Base-by-base conservation (phyloP, 1,284 basidiomycete genomes). In the Cutaneotrichosporon cavernicola region DNA sequence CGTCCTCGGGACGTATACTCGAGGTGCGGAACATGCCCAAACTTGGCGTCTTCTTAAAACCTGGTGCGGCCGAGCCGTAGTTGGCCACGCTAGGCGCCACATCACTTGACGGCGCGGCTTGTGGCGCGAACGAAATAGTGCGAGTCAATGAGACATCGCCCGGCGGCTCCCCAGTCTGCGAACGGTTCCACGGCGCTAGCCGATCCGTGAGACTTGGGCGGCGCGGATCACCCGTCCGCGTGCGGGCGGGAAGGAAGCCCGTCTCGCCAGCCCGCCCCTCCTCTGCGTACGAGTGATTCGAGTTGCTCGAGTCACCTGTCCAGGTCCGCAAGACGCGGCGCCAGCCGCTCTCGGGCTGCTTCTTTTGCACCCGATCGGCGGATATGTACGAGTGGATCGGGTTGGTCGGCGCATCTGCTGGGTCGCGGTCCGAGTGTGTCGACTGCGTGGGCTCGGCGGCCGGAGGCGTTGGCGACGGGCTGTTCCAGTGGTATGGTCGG, bases 11-110 rank as follows among this genome's bases (percentile, higher is more conserved):
- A 47, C 74, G 73, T n/a, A 77, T 63, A 11, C 70, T 74, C 11
- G 71, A 61, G 7, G 74, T 71, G 52, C 79, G 68, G 63, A 66
- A 76, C 75, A 81, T 76, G 18, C 73, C 65, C 50, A 81, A 64
- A 2, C 65, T 65, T 1, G 76, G 78, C 60, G 73, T 78, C 31
- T 58, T 60, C 63, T 70, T 77, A 67, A 79, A 79, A 8, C 72
- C 71, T 8, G 80, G 76, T 9, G 66, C 65, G 9, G 60, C 66
- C 21, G 63, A 69, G 22, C 78, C 79, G 52, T 78, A 79, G 63
- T 77, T 77, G 21, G 56, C 59, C 55, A 58, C 67, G 6, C 68
- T 69, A 0, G 79, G 79, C 0, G 77, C 78, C 5, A 77, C 77
- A 18, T 80, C 76, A 4, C 70, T 72, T 4, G 70, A 72, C 38